These are phyloP conservation scores for Flaveria ramosissima DNA, from an alignment of 129 eudicot species.

Conservation along the genomic window DNA sequence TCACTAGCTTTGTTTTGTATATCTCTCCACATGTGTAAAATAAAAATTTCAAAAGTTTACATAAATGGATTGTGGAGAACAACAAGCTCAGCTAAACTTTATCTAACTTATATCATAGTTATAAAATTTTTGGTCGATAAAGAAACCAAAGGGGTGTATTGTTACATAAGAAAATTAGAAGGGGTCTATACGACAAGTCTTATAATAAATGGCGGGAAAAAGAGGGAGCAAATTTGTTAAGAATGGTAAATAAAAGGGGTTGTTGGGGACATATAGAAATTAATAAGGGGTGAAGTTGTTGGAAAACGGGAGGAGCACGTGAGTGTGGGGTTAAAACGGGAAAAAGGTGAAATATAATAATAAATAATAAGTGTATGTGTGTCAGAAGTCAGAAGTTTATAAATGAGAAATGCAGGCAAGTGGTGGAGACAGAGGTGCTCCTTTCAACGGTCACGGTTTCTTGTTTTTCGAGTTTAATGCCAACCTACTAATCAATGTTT, in stretches of 20 bases:
- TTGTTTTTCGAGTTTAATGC: constrained; percentile 34
- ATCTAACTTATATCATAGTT: background rate
- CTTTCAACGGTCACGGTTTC: constrained; percentile 48
- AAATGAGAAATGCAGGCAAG: constrained; percentile 7
- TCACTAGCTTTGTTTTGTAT: too few relatives aligned
- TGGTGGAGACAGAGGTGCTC: constrained; percentile 33
- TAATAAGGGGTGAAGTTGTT: constrained; percentile 2
- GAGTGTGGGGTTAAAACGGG: constrained; percentile 35
- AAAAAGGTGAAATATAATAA: constrained; percentile 16
- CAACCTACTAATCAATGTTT: constrained; percentile 11
- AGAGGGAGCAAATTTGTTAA: constrained; percentile 16
- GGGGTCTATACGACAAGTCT: background rate
- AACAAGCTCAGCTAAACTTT: too few relatives aligned
- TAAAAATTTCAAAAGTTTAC: too few relatives aligned
- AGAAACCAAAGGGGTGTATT: background rate
- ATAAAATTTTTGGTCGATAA: background rate
- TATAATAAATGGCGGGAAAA: constrained; percentile 30
- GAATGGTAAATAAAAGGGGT: background rate
- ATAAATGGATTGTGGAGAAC: too few relatives aligned
- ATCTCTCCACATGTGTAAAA: too few relatives aligned
- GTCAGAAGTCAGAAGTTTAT: constrained; percentile 38
- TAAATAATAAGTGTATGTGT: constrained; percentile 14
- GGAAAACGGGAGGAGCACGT: constrained; percentile 36
- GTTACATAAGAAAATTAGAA: background rate
- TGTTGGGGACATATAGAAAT: background rate